A percentile compares a stretch with the other conserved stretches of the same genome.
Evolutionary conservation across 1,139 yeast genomes (phyloP).

Genomic region (Sugiyamaella novakii): DNA sequence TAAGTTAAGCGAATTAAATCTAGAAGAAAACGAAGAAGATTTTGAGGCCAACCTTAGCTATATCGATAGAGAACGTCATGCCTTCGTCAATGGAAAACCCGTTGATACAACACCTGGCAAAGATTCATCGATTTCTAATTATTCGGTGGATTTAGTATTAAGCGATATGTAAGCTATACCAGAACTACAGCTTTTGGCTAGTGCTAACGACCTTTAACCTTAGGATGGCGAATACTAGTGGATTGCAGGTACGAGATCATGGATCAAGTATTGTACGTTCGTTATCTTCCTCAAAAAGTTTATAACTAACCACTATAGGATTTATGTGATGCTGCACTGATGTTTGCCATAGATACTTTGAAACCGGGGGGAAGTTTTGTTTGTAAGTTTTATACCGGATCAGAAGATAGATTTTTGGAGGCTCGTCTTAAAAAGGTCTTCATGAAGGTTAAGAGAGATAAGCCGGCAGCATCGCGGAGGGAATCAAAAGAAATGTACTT

Average conservation of each 20-base stretch:
- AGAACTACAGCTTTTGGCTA: slow-evolving; percentile 66
- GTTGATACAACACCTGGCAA: neutral
- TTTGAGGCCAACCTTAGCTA: slow-evolving; percentile 37
- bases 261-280: slow-evolving; percentile 54
- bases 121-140: slow-evolving; percentile 6
- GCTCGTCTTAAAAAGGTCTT: slow-evolving; percentile 62
- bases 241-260: slow-evolving; percentile 64
- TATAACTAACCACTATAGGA: slow-evolving; percentile 48
- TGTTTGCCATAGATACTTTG: slow-evolving; percentile 69
- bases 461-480: slow-evolving; percentile 61
- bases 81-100: slow-evolving; percentile 1
- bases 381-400: slow-evolving; percentile 70
- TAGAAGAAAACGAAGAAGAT: slow-evolving; percentile 16
- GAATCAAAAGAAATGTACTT: slow-evolving; percentile 74
- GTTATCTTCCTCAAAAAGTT: neutral
- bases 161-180: slow-evolving; percentile 87
- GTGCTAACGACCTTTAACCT: slow-evolving; percentile 74
- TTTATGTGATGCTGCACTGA: slow-evolving; percentile 86
- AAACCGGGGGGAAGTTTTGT: slow-evolving; percentile 72
- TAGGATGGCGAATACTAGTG: slow-evolving; percentile 78
- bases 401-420: slow-evolving; percentile 64
- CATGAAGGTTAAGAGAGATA: slow-evolving; percentile 55
- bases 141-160: slow-evolving; percentile 66
- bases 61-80: slow-evolving; percentile 28
- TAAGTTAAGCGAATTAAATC: neutral